A percentile compares a stretch with the other conserved stretches of the same genome.
Evolutionary conservation across 2,329 filamentous ascomycete species (phyloP).

Genomic region (Ophiocordyceps camponoti-leonardi): DNA sequence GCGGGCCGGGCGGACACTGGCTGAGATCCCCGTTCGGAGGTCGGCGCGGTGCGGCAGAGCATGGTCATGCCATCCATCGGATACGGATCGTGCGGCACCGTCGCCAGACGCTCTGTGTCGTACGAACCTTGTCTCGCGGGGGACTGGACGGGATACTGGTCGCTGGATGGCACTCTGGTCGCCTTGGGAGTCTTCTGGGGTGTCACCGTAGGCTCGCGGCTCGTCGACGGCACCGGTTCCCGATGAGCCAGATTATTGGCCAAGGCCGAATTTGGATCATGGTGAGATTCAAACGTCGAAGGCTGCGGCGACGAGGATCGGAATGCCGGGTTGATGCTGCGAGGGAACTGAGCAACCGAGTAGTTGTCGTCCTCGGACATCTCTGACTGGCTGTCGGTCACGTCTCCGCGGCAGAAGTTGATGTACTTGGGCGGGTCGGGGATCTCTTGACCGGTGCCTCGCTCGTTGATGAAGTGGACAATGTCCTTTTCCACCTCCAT

Average conservation of each 20-base stretch:
- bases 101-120: slow-evolving; percentile 40
- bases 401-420: slow-evolving; percentile 89
- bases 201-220: slow-evolving; percentile 31
- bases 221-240: slow-evolving; percentile 25
- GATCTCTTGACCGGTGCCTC: slow-evolving; percentile 89
- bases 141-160: slow-evolving; percentile 7
- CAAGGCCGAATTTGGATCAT: slow-evolving; percentile 64
- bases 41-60: slow-evolving; percentile 64
- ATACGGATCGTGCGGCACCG: slow-evolving; percentile 82
- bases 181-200: slow-evolving; percentile 24
- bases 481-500: slow-evolving; percentile 98
- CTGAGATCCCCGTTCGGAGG: slow-evolving; percentile 33
- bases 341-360: slow-evolving; percentile 87
- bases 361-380: slow-evolving; percentile 76
- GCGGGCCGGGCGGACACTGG: slow-evolving; percentile 52
- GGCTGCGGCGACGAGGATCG: slow-evolving; percentile 92
- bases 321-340: slow-evolving; percentile 90
- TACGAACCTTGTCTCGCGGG: slow-evolving; percentile 10
- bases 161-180: slow-evolving; percentile 5
- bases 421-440: slow-evolving; percentile 95
- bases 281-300: slow-evolving; percentile 80
- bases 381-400: slow-evolving; percentile 66
- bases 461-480: slow-evolving; percentile 67
- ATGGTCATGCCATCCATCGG: slow-evolving; percentile 95
- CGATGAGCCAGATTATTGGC: slow-evolving; percentile 51